Conservation (phyloP, 2,329 filamentous ascomycete genomes). For the Aspergillus hiratsukae region DNA sequence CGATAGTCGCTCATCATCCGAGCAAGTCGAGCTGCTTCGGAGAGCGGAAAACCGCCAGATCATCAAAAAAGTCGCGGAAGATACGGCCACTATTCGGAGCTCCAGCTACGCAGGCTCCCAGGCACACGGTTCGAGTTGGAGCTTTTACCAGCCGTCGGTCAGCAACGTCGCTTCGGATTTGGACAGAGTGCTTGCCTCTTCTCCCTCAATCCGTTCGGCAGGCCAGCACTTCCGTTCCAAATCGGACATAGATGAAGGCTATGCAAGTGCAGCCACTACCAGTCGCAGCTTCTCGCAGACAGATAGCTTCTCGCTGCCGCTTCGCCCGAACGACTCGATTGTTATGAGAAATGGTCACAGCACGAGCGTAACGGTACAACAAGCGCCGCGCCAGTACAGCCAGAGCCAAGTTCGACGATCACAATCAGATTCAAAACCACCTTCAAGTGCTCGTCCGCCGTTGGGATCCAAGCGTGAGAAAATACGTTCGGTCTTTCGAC, state of each 20-base stretch:
- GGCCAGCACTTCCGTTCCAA: constrained; percentile 11
- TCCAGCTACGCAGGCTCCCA: constrained; percentile 24
- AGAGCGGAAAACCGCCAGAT: constrained; percentile 30
- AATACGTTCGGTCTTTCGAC: constrained; percentile 15
- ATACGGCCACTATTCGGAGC: constrained; percentile 32
- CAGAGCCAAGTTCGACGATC: constrained; percentile 14
- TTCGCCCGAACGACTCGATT: constrained; percentile 12
- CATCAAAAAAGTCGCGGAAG: constrained; percentile 34
- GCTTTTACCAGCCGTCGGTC: constrained; percentile 21
- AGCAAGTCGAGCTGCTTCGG: constrained; percentile 33
- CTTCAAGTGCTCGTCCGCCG: constrained; percentile 2
- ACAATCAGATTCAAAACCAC: constrained; percentile 14
- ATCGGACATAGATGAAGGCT: constrained; percentile 24
- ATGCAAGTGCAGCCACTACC: constrained; percentile 18
- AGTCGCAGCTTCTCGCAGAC: constrained; percentile 11
- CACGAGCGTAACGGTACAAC: constrained; percentile 14
- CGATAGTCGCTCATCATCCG: constrained; percentile 28
- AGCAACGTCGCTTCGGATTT: constrained; percentile 31
- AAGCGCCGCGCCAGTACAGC: constrained; percentile 4
- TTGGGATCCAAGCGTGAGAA: constrained; percentile 18
- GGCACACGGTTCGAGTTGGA: constrained; percentile 21
- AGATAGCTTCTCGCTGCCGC: constrained; percentile 10
- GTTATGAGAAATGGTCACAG: constrained; percentile 13
- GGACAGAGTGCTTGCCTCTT: constrained; percentile 24
- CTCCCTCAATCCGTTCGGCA: constrained; percentile 22